phyloP scores from a whole-genome alignment of 208 protist genomes.

The Acanthamoeba lenticulata region DNA sequence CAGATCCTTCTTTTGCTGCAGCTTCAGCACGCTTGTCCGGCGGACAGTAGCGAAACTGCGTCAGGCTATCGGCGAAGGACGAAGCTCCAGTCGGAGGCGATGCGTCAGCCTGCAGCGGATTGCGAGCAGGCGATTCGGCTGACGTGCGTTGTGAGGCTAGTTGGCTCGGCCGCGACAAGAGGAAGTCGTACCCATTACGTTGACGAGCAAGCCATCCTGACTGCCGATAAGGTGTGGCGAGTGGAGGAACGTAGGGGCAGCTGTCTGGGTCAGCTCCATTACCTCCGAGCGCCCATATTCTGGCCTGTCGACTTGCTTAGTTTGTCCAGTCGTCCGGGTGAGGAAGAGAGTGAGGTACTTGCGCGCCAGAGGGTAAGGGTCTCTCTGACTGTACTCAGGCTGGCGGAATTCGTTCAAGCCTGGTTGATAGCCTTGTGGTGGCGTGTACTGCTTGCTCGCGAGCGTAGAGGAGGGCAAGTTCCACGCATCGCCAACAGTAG shows the following conservation, averaged over 20 bases:
- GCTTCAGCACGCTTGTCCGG: neutral
- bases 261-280: too few species aligned
- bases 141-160: neutral
- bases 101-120: neutral
- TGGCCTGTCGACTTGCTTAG: too few species aligned
- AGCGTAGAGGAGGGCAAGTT: neutral
- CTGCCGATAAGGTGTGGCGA: neutral
- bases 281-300: too few species aligned
- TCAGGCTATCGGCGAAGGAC: neutral
- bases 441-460: neutral
- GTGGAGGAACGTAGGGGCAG: neutral
- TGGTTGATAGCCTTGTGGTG: neutral
- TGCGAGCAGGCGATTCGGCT: neutral
- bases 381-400: too few species aligned
- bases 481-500: neutral
- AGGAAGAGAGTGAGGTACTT: too few species aligned
- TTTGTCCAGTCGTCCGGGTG: too few species aligned
- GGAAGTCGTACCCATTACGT: too few species aligned
- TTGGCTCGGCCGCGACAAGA: too few species aligned
- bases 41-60: neutral
- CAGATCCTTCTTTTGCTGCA: too few species aligned
- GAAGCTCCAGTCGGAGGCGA: neutral
- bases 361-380: too few species aligned
- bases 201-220: neutral
- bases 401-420: neutral